These are phyloP conservation scores for Heterotrichella gracilis DNA, from an alignment of 352 stramenopile genomes.

Conservation along the genomic window DNA sequence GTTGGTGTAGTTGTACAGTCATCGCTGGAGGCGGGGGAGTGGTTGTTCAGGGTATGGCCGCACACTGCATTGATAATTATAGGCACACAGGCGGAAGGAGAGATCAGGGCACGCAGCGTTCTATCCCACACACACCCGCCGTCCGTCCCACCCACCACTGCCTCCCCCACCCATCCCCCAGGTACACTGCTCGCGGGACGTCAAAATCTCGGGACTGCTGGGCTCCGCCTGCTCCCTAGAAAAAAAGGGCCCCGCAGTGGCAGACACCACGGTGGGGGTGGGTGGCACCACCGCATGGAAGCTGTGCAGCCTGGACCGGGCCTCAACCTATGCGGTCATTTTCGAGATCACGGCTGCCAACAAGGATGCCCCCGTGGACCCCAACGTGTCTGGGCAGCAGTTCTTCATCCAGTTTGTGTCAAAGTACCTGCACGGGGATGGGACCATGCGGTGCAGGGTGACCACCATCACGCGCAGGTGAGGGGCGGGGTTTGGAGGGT, in stretches of 20 bases:
- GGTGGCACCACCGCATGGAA: conserved; percentile 62
- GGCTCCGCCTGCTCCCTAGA: conserved; percentile 70
- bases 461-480: no score
- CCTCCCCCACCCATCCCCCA: no score
- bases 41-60: no score
- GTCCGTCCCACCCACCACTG: no score
- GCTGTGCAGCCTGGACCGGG: conserved; percentile 73
- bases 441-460: conserved; percentile 61
- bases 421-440: conserved; percentile 83
- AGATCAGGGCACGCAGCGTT: no score
- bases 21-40: no score
- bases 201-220: conserved; percentile 90
- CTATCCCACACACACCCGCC: no score
- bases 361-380: conserved; percentile 26
- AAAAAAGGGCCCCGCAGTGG: conserved; percentile 65
- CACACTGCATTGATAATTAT: no score
- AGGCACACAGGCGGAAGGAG: no score
- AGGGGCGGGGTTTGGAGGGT: no score
- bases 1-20: no score
- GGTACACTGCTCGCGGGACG: conserved; percentile 75
- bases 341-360: conserved; percentile 59
- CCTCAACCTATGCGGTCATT: conserved; percentile 88
- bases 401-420: conserved; percentile 90
- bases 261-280: conserved; percentile 72
- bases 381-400: conserved; percentile 51